phyloP scores from a whole-genome alignment of 331 rosid genomes.

The Cydonia oblonga region DNA sequence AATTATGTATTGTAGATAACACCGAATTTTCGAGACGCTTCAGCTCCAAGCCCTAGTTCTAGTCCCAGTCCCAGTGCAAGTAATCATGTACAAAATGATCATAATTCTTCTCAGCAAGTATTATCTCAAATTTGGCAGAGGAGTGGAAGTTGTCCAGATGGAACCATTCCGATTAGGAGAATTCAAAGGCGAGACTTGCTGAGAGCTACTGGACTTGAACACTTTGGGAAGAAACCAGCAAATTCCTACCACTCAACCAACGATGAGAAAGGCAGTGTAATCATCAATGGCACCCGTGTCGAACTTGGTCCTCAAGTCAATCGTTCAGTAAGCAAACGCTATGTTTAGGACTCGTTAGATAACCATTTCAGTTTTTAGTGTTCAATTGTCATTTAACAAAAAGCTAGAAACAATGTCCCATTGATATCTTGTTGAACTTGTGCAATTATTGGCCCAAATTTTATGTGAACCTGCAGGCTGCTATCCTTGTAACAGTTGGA shows the following conservation, averaged over 20 bases:
- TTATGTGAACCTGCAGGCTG: conserved; percentile 18
- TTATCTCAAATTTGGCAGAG: conserved; percentile 41
- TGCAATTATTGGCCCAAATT: neutral
- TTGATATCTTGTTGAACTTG: too few relatives aligned
- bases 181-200: conserved; percentile 28
- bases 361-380: neutral
- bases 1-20: conserved; percentile 11
- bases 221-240: conserved; percentile 31
- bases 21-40: conserved; percentile 12
- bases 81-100: neutral
- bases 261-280: neutral
- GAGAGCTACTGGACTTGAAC: conserved; percentile 24
- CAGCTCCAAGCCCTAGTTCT: neutral
- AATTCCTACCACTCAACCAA: neutral
- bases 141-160: conserved; percentile 64
- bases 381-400: too few relatives aligned
- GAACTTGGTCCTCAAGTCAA: conserved; percentile 2
- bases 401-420: too few relatives aligned
- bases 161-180: conserved; percentile 56
- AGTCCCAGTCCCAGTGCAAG: neutral
- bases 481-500: conserved; percentile 32
- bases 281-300: neutral
- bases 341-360: neutral
- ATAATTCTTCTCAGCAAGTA: neutral
- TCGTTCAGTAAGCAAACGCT: conserved; percentile 18